Conservation (phyloP, 345 rosid species). For the Physaria fendleri region DNA sequence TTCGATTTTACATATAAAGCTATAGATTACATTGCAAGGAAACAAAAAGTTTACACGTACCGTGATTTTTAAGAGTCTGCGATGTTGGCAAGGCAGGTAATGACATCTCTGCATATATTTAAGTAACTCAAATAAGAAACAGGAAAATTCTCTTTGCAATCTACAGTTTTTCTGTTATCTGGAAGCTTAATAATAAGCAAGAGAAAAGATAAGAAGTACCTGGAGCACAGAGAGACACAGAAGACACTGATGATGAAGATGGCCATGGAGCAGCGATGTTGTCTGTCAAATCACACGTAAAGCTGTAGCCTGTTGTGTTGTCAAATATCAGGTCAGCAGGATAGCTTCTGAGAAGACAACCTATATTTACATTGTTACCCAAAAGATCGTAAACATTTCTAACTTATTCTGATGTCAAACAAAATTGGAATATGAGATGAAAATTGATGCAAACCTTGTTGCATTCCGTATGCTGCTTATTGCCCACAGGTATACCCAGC, state of each 20-base stretch:
- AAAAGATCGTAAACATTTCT: neutral
- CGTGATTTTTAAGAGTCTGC: slow-evolving; percentile 58
- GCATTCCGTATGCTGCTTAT: slow-evolving; percentile 65
- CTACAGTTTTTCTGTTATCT: neutral
- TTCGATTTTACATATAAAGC: neutral
- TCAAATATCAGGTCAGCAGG: slow-evolving; percentile 79
- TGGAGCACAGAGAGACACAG: slow-evolving; percentile 90
- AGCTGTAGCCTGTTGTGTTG: slow-evolving; percentile 78
- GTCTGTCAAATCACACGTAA: slow-evolving; percentile 93
- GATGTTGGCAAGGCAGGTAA: slow-evolving; percentile 93
- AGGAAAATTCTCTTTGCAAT: neutral
- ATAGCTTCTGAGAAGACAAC: slow-evolving; percentile 86
- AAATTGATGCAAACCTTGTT: slow-evolving; percentile 53
- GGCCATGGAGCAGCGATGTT: slow-evolving; percentile 99
- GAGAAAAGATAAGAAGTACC: slow-evolving; percentile 36
- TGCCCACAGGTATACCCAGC: slow-evolving; percentile 15
- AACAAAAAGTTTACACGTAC: slow-evolving; percentile 34
- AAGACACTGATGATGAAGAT: slow-evolving; percentile 68
- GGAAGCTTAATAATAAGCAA: neutral
- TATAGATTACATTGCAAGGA: neutral
- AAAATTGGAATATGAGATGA: slow-evolving; percentile 1
- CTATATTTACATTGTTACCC: slow-evolving; percentile 32
- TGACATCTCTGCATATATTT: slow-evolving; percentile 83
- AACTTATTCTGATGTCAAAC: neutral
- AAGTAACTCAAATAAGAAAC: slow-evolving; percentile 6